Conservation (phyloP, 495 filamentous ascomycete species). For the Aspergillus haitiensis region DNA sequence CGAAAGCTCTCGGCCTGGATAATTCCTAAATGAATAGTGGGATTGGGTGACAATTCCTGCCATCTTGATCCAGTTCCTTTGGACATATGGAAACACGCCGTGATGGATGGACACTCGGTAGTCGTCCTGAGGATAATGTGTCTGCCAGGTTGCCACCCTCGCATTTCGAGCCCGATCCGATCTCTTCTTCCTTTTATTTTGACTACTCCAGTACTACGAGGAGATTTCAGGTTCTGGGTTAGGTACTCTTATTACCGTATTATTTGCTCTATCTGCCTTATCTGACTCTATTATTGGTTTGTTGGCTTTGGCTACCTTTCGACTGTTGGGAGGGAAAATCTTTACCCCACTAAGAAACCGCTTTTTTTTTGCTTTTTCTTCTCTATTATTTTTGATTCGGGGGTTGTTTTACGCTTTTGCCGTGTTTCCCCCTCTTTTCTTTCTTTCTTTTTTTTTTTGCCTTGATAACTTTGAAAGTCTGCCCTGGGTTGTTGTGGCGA, state of each 20-base stretch:
- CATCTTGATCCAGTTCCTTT: too few species aligned
- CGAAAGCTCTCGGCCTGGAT: too few species aligned
- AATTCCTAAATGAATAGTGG: too few species aligned
- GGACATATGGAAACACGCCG: too few species aligned
- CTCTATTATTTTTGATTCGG: not conserved
- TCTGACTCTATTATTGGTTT: not conserved
- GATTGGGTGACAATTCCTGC: too few species aligned
- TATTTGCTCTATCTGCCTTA: constrained; percentile 1
- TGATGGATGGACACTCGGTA: not conserved
- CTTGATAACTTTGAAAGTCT: not conserved
- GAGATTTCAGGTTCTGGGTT: too few species aligned
- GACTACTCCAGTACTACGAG: too few species aligned
- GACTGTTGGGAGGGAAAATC: not conserved
- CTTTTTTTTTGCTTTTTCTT: constrained; percentile 11
- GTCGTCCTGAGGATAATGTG: not conserved
- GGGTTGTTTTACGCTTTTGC: too few species aligned
- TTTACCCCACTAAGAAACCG: constrained; percentile 7
- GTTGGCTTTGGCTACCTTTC: not conserved
- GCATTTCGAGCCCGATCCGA: not conserved
- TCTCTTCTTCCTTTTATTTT: not conserved
- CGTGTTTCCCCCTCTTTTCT: not conserved
- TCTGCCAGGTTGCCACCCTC: constrained; percentile 9
- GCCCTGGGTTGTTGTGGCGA: constrained; percentile 21
- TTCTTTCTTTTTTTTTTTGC: not conserved
- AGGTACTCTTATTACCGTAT: not conserved